Conservation (phyloP, 768 basidiomycete genomes). For the Mrakia hoshinonis region DNA sequence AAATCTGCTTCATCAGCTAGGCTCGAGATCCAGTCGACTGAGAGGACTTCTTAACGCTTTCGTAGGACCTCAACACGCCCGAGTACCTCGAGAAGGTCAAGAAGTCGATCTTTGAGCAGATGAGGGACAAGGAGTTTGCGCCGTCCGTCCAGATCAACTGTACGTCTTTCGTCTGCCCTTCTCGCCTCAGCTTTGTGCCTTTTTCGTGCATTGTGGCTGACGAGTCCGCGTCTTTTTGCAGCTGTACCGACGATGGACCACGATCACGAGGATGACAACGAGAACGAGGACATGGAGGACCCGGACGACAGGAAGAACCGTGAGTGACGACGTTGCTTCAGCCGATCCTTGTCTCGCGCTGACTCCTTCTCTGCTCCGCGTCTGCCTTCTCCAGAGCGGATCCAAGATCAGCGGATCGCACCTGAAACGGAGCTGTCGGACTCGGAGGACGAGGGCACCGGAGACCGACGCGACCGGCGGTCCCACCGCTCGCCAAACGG, state of each 20-base stretch:
- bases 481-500: constrained; percentile 11
- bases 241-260: constrained; percentile 80
- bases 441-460: constrained; percentile 95
- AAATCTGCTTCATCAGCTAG: neutral
- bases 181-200: neutral
- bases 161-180: constrained; percentile 39
- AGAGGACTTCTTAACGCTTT: neutral
- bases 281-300: constrained; percentile 73
- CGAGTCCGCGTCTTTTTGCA: constrained; percentile 37
- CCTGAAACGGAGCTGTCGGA: constrained; percentile 85
- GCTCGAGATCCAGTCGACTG: neutral
- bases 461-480: constrained; percentile 50
- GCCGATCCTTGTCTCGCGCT: neutral
- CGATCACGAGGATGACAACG: constrained; percentile 66
- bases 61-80: constrained; percentile 70
- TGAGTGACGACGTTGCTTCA: constrained; percentile 36
- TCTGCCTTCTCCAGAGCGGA: constrained; percentile 43
- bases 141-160: constrained; percentile 88
- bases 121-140: constrained; percentile 74
- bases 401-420: constrained; percentile 73
- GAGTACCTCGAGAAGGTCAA: constrained; percentile 91
- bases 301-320: constrained; percentile 66
- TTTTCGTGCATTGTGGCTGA: neutral
- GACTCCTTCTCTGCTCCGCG: neutral
- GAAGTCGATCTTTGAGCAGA: constrained; percentile 80